Base-by-base conservation (phyloP, 2,329 filamentous ascomycete species). In the Colletotrichum salicis region DNA sequence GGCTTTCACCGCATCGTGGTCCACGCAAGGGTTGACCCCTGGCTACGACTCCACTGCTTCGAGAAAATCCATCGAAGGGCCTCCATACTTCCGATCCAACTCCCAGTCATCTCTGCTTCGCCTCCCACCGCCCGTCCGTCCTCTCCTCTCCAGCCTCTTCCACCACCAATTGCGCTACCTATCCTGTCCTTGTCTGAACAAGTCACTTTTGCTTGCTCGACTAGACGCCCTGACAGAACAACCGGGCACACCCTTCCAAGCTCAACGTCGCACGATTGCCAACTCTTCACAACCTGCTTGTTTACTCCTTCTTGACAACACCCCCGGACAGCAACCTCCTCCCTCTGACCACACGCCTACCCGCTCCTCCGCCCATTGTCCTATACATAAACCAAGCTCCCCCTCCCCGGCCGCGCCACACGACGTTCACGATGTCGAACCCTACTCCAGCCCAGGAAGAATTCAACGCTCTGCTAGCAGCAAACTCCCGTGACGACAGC, bases 371-470 rank as follows among this genome's bases (percentile, higher is more conserved):
- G 67, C 59, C 58, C 35, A 19, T 62, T 37, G 27, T 70, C 75
- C 73, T 75, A 74, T 79, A 82, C 86, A 87, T 82, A 80, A 75
- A 75, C 77, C 77, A 64, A 76, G 76, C 75, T 75, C 45, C 64
- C 75, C 75, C 73, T 65, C 69, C 69, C 70, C 58, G 64, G 66
- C 69, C 68, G 74, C 75, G 59, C 70, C 69, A 66, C 71, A 76
- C 65, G 75, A 3, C 8, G 5, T 4, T 76, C 84, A 85, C 65
- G 79, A 90, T 90, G 88, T 83, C 87, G 74, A 83, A 85, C 74
- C 83, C 81, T 62, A 90, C 89, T 66, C 84, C 88, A 70, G 90
- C 90, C 63, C 89, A 92, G 81, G 89, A 92, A 84, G 90, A 93
- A 82, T 92, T 91, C 80, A 88, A 91, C 80, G 81, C 84, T 74